Evolutionary conservation across 768 basidiomycete genomes (phyloP), one percentile per base, ranked within the genome.

Genomic region (Leccinellum luteum): DNA sequence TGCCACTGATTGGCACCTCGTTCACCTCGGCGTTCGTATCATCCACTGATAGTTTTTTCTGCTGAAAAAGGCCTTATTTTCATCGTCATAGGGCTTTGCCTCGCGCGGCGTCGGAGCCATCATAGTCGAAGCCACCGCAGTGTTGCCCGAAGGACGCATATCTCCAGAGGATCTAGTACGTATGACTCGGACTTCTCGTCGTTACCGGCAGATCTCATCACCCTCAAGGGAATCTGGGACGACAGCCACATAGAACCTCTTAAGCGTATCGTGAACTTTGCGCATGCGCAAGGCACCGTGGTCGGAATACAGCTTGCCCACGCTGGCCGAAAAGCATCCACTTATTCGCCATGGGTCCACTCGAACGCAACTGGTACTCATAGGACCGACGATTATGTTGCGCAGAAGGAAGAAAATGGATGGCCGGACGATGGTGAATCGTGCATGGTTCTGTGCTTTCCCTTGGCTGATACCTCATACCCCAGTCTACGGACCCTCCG

Each of bases 231-330:
- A 1, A 73, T 94, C 21, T 94, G 92, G 91, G 72, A 76, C 2
- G 90, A 94, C 67, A 78, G 79, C 3, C 93, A 94, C 54, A 86
- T 91, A 45, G 81, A 77, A 31, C 84, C 86, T 14, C 71, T 90
- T 38, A 83, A 83, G 65, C 80, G 84, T 30, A 84, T 93, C 54
- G 86, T 90, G 51, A 77, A 89, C 56, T 92, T 93, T 66, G 79
- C 79, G 15, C 89, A 91, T 64, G 74, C 81, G 0, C 87, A 90
- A 48, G 86, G 83, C 9, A 81, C 85, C 1, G 77, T 80, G 49
- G 85, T 94, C 27, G 92, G 89, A 1, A 78, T 94, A 31, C 92
- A 94, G 67, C 82, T 94, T 19, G 82, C 84, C 0, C 91, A 94
- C 68, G 89, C 86, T 4, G 81, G 81, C 12, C 74, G 81, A 32